A percentile compares a stretch with the other conserved stretches of the same genome.
phyloP scores from a whole-genome alignment of 208 protist species.

The Trypanosoma melophagium region DNA sequence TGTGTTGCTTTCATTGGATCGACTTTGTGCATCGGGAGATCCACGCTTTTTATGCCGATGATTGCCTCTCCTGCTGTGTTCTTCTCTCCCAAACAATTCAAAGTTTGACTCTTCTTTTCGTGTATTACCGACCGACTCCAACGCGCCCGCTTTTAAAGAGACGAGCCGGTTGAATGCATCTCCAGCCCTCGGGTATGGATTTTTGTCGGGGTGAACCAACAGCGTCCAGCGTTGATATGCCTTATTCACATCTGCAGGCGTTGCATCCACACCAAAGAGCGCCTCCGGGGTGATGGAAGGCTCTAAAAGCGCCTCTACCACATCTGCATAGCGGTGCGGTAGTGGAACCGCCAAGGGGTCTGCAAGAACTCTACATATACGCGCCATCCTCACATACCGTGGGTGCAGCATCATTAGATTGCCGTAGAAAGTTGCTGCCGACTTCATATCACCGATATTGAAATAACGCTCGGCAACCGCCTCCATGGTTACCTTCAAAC shows the following conservation, averaged over 20 bases:
- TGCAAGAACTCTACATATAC: constrained; percentile 68
- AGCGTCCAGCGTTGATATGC: constrained; percentile 75
- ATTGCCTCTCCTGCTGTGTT: background rate
- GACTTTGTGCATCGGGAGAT: background rate
- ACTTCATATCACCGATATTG: constrained; percentile 65
- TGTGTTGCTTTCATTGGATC: background rate
- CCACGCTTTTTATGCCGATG: background rate
- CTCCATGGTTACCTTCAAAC: constrained; percentile 47
- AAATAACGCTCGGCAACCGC: constrained; percentile 68
- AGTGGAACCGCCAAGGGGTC: constrained; percentile 65
- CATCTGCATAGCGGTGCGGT: constrained; percentile 72
- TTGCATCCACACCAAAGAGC: constrained; percentile 34
- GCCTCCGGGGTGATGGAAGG: constrained; percentile 50
- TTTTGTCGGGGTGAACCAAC: constrained; percentile 88
- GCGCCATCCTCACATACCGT: constrained; percentile 68
- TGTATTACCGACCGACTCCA: constrained; percentile 33
- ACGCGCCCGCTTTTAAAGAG: constrained; percentile 46
- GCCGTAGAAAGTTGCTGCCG: constrained; percentile 67
- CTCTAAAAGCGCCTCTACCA: constrained; percentile 81
- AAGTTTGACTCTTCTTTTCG: background rate
- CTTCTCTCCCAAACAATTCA: background rate
- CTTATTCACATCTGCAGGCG: constrained; percentile 54
- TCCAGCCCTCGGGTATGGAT: constrained; percentile 61
- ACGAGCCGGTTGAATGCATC: constrained; percentile 78
- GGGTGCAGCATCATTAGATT: constrained; percentile 75